Evolutionary conservation across 176 grass and related monocot species (phyloP).

Genomic region (Rhynchospora tenuis): DNA sequence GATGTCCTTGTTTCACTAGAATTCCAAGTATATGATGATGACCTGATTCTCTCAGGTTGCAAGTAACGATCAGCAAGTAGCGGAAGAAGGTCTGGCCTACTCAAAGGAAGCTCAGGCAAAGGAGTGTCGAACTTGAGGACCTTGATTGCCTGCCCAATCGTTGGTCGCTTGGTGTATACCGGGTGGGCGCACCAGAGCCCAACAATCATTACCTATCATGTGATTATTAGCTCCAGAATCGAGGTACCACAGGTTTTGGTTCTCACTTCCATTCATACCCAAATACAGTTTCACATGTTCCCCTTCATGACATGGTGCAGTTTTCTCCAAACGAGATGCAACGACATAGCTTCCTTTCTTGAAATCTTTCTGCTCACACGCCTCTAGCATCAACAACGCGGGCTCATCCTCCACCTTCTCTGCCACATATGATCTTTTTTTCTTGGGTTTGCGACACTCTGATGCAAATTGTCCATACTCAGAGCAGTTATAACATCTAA

Average conservation of each 20-base stretch:
- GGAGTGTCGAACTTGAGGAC: conserved; percentile 16
- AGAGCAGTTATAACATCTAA: no score
- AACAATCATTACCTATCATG: conserved; percentile 27
- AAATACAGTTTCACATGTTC: no score
- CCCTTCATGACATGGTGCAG: no score
- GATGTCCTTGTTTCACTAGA: background rate
- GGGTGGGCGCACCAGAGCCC: conserved; percentile 48
- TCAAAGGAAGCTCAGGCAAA: conserved; percentile 10
- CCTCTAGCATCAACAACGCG: no score
- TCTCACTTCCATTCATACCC: conserved; percentile 23
- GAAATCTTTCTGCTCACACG: no score
- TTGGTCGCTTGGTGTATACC: conserved; percentile 8
- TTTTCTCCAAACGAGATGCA: no score
- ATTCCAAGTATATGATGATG: background rate
- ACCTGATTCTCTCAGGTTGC: background rate
- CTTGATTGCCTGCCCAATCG: conserved; percentile 32
- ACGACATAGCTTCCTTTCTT: no score
- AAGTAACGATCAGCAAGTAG: background rate
- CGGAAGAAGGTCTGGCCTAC: conserved; percentile 18
- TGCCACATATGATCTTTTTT: no score
- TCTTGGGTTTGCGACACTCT: no score
- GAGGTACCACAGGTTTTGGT: conserved; percentile 20
- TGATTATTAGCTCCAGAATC: no score
- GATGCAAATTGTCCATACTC: no score
- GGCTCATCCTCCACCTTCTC: no score